Evolutionary conservation across 495 filamentous ascomycete species (phyloP), one percentile per base, ranked within the genome.

Genomic region (Aspergillus nidulans): DNA sequence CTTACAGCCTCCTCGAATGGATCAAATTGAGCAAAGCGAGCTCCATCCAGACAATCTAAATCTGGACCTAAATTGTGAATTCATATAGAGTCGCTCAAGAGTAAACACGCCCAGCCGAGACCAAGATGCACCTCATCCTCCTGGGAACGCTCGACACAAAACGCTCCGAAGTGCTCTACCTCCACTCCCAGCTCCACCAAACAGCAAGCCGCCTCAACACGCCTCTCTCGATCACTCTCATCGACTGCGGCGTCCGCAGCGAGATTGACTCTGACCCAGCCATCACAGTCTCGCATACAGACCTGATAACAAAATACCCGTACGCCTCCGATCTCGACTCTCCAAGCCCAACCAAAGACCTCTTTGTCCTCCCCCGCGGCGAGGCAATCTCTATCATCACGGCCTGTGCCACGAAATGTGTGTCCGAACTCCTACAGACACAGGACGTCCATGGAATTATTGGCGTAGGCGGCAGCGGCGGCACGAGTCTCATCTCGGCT

Each of bases 131-230:
- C n/a, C 74, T 89, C 36, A 69, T 79, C 51, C 66, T 88, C 21
- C 62, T 88, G 28, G 86, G 86, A 49, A 89, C 85, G 12, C 82
- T 79, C 65, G 86, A 89, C 65, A 87, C 85, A 45, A 89, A 89
- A 60, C 76, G 83, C 10, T 30, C 68, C 4, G 82, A 87, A 58
- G 72, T 84, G 10, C 72, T 86, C 15, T 85, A 80, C 66, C 74
- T 84, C 25, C 70, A 75, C 40, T 62, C 70, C 0, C 72, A 75
- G 44, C 56, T 76, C 57, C 30, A 38, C 0, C 9, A 38, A 25
- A 49, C 9, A 25, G 47, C 47, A 8, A 8, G 2, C 1, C 19
- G 20, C 47, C 28, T 26, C 43, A 23, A 42, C 43, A 8, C 34
- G 63, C 19, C 49, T 13, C 24, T 46, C 19, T 64, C 64, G 21